phyloP scores from a whole-genome alignment of 345 rosid species.

The Murraya paniculata region DNA sequence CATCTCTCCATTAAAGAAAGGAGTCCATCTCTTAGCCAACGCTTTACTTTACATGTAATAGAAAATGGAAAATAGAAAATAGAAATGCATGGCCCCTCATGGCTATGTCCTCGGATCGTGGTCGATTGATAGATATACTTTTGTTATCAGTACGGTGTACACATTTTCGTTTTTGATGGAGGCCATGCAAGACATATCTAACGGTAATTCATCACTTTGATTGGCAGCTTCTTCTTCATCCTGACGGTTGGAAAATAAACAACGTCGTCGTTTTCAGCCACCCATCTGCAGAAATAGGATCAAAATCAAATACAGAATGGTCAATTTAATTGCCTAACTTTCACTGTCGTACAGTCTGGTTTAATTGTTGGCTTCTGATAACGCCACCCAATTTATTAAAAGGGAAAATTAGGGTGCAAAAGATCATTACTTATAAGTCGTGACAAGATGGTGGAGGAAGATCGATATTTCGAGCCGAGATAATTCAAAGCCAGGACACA shows the following conservation, averaged over 20 bases:
- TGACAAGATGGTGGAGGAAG: conserved; percentile 89
- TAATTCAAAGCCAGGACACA: conserved; percentile 91
- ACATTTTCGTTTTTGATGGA: background rate
- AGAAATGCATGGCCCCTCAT: conserved; percentile 5
- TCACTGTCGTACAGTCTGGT: background rate
- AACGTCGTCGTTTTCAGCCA: conserved; percentile 53
- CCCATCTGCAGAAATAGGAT: conserved; percentile 44
- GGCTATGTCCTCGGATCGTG: conserved; percentile 11
- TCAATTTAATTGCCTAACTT: conserved; percentile 5
- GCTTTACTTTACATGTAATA: background rate
- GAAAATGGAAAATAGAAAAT: background rate
- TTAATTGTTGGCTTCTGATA: background rate
- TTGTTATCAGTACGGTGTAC: background rate
- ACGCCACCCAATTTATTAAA: background rate
- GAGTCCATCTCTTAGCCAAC: background rate
- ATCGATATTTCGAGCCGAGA: conserved; percentile 87
- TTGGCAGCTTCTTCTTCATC: conserved; percentile 67
- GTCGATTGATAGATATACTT: background rate
- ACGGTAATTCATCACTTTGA: conserved; percentile 26
- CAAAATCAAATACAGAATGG: background rate
- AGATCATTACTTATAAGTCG: conserved; percentile 54
- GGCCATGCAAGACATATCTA: background rate
- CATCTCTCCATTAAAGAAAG: no score
- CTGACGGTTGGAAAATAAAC: conserved; percentile 67
- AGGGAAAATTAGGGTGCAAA: no score